Percentiles rank a stretch among this genome's conserved stretches.
Conservation (phyloP, 768 basidiomycete species). For the Stropharia rugosoannulata region DNA sequence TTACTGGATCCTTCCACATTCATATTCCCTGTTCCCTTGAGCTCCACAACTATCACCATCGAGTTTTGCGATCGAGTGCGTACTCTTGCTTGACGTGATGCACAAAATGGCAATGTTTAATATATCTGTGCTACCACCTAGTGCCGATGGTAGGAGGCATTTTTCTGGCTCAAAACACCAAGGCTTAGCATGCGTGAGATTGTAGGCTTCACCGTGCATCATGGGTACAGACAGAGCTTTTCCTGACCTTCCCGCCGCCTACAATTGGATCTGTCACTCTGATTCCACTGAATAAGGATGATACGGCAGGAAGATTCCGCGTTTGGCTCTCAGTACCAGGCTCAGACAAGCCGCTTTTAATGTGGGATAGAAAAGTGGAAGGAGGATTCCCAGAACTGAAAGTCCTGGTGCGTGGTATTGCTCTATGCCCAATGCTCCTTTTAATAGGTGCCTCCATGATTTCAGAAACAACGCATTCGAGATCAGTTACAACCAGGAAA, state of each 20-base stretch:
- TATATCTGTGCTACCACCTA: constrained; percentile 21
- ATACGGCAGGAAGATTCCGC: constrained; percentile 88
- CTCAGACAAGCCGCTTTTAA: constrained; percentile 39
- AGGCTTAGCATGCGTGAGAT: background rate
- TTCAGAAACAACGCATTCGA: constrained; percentile 86
- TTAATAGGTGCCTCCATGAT: background rate
- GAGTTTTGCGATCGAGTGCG: constrained; percentile 93
- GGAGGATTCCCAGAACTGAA: constrained; percentile 94
- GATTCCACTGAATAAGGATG: constrained; percentile 73
- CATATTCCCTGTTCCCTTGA: constrained; percentile 46
- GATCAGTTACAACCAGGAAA: constrained; percentile 80
- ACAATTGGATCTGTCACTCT: constrained; percentile 64
- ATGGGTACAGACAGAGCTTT: constrained; percentile 92
- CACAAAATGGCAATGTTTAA: background rate
- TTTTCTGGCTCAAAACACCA: background rate
- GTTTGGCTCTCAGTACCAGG: constrained; percentile 69
- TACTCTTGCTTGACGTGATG: background rate
- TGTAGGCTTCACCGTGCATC: constrained; percentile 87
- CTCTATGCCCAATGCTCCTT: background rate
- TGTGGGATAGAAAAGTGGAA: constrained; percentile 92
- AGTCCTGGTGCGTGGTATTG: constrained; percentile 54
- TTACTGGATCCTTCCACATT: constrained; percentile 52
- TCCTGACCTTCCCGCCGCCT: constrained; percentile 88
- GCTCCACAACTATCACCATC: constrained; percentile 62
- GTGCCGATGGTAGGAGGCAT: constrained; percentile 73